Percentiles rank a stretch among this genome's conserved stretches.
These are phyloP conservation scores for Ilex aquifolium DNA, from an alignment of 257 asterid species.

Conservation along the genomic window DNA sequence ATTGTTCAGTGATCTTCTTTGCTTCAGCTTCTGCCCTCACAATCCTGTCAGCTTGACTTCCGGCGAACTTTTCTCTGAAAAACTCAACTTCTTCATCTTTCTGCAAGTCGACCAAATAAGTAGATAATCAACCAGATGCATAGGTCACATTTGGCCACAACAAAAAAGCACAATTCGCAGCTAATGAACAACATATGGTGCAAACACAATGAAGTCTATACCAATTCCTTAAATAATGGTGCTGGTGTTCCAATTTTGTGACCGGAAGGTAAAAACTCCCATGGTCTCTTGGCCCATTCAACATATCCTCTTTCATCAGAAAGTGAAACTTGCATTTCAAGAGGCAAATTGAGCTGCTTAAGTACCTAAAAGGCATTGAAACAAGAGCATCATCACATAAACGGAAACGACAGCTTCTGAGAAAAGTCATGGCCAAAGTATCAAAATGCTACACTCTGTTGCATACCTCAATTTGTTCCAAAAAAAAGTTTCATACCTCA, in stretches of 20 bases:
- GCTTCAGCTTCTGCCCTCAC: conserved; percentile 60
- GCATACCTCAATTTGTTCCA: background rate
- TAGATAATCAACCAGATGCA: conserved; percentile 5
- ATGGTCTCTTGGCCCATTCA: conserved; percentile 73
- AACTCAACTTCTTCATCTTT: conserved; percentile 64
- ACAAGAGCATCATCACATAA: conserved; percentile 10
- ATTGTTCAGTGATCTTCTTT: conserved; percentile 49
- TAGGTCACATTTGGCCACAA: too few relatives aligned
- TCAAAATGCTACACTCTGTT: too few relatives aligned
- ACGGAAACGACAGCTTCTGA: background rate
- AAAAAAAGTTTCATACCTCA: conserved; percentile 46
- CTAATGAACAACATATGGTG: too few relatives aligned
- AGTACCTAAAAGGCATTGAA: conserved; percentile 47
- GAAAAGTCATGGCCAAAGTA: background rate
- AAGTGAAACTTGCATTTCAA: conserved; percentile 53
- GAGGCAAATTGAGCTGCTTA: conserved; percentile 88
- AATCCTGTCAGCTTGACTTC: conserved; percentile 91
- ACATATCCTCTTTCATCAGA: conserved; percentile 61
- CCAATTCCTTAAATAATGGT: conserved; percentile 83
- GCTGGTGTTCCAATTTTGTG: conserved; percentile 83
- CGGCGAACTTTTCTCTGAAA: conserved; percentile 67
- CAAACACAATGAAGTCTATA: conserved; percentile 16
- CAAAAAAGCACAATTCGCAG: too few relatives aligned
- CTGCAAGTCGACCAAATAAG: conserved; percentile 41
- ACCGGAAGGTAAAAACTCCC: conserved; percentile 80